Conservation (phyloP, 2,329 filamentous ascomycete species). For the Phyllosticta capitalensis region DNA sequence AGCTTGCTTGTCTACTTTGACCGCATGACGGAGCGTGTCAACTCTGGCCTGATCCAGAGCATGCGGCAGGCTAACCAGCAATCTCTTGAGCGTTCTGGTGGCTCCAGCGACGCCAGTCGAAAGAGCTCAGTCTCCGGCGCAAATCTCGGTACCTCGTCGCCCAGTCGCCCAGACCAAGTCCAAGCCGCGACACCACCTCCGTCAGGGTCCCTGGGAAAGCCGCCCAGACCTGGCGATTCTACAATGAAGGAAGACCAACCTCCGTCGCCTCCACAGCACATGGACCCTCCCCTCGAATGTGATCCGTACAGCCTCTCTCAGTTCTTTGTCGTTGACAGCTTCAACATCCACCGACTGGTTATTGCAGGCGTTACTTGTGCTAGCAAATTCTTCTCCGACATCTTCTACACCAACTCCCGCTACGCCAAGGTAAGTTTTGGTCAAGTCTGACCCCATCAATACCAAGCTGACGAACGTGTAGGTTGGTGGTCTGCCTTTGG, state of each 20-base stretch:
- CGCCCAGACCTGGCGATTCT: conserved; percentile 20
- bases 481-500: conserved; percentile 87
- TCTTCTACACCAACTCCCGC: conserved; percentile 98
- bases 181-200: conserved; percentile 41
- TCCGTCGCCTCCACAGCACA: conserved; percentile 28
- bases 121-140: conserved; percentile 20
- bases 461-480: conserved; percentile 30
- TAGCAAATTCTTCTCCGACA: conserved; percentile 98
- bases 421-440: conserved; percentile 77
- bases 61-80: conserved; percentile 44
- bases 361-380: conserved; percentile 97
- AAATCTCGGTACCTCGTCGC: conserved; percentile 19
- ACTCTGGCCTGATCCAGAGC: conserved; percentile 64
- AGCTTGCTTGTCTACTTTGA: conserved; percentile 96
- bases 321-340: conserved; percentile 94
- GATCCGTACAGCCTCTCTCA: conserved; percentile 50
- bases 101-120: conserved; percentile 43
- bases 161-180: conserved; percentile 21
- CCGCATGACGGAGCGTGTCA: conserved; percentile 94
- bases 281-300: conserved; percentile 28
- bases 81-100: conserved; percentile 29
- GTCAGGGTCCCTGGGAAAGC: conserved; percentile 38
- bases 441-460: not conserved
- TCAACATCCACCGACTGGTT: conserved; percentile 93
- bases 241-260: conserved; percentile 20